These are phyloP conservation scores for Rauvolfia tetraphylla DNA, from an alignment of 257 asterid genomes.

Conservation along the genomic window DNA sequence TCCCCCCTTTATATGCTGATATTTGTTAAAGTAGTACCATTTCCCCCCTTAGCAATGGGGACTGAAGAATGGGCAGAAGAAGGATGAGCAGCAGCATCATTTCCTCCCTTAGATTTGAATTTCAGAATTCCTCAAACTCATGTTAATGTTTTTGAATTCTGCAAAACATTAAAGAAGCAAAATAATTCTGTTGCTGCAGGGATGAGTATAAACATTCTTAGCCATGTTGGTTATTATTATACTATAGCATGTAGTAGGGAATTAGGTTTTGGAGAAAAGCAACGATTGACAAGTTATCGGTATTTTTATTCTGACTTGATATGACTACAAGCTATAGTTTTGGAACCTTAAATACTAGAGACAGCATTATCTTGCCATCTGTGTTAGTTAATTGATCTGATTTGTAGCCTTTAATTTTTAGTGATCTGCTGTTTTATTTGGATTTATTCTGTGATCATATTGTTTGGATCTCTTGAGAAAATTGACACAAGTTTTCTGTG, in stretches of 20 bases:
- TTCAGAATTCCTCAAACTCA: neutral
- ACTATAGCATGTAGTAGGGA: neutral
- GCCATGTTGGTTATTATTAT: neutral
- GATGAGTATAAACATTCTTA: neutral
- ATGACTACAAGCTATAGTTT: neutral
- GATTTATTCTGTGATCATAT: neutral
- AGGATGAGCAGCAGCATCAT: neutral
- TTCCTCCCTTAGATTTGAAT: neutral
- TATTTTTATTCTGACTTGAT: neutral
- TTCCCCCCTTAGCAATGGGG: neutral
- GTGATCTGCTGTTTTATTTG: neutral
- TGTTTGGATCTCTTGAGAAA: neutral
- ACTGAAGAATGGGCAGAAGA: neutral
- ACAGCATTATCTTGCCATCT: neutral
- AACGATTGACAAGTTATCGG: neutral
- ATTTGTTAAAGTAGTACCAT: no score
- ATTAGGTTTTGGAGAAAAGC: neutral
- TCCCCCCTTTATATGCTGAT: no score
- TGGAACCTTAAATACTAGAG: neutral
- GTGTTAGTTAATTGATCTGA: neutral
- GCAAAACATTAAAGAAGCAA: neutral
- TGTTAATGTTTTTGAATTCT: neutral
- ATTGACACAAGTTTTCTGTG: conserved; percentile 11
- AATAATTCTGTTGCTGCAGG: neutral
- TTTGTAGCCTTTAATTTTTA: neutral